These are phyloP conservation scores for Aspergillus sp. DNA, from an alignment of 2,329 filamentous ascomycete genomes.

Conservation along the genomic window DNA sequence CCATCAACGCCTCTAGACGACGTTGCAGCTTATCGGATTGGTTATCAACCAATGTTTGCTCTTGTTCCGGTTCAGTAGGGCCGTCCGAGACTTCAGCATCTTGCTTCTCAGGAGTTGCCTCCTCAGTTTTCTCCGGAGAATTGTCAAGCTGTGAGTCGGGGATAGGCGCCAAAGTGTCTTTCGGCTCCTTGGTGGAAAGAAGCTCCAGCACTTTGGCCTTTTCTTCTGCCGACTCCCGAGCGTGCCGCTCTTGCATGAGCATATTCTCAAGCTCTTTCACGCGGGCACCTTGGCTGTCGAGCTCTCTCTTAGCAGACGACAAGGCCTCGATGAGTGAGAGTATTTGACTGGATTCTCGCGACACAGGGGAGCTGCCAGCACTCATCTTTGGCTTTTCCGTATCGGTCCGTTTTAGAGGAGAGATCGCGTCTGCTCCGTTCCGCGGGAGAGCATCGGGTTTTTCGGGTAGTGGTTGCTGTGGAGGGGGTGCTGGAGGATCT, in stretches of 20 bases:
- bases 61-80: constrained; percentile 38
- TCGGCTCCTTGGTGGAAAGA: constrained; percentile 53
- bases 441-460: constrained; percentile 72
- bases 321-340: constrained; percentile 83
- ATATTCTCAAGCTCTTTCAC: constrained; percentile 81
- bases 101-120: constrained; percentile 15
- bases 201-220: constrained; percentile 72
- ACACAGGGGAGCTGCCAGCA: constrained; percentile 48
- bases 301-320: constrained; percentile 80
- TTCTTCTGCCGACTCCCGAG: constrained; percentile 83
- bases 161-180: constrained; percentile 12
- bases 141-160: constrained; percentile 12
- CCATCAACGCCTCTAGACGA: constrained; percentile 75
- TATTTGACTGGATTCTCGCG: constrained; percentile 72
- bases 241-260: constrained; percentile 77
- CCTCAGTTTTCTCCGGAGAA: constrained; percentile 7
- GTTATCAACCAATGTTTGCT: constrained; percentile 32
- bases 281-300: constrained; percentile 78
- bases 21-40: constrained; percentile 62
- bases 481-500: constrained; percentile 89
- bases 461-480: constrained; percentile 89
- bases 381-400: constrained; percentile 72
- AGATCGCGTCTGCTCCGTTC: constrained; percentile 49
- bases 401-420: constrained; percentile 72
- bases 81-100: constrained; percentile 18